phyloP scores from a whole-genome alignment of 148 eudicot genomes.

The Suaeda aralocaspica region DNA sequence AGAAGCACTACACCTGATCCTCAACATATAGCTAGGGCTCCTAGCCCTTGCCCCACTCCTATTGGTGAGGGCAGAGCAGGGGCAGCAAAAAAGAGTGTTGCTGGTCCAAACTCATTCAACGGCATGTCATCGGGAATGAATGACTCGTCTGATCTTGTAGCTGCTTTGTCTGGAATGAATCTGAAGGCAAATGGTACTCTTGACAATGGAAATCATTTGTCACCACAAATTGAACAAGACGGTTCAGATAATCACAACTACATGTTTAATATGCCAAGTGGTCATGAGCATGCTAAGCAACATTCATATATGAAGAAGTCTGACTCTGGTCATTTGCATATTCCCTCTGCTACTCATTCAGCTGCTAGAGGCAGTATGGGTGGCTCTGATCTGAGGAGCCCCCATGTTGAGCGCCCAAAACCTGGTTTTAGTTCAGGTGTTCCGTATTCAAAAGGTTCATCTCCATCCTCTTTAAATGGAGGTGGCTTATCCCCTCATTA shows the following conservation, averaged over 20 bases:
- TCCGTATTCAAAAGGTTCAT: conserved; percentile 49
- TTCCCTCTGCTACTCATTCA: conserved; percentile 39
- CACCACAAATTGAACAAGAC: conserved; percentile 45
- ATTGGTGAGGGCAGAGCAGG: conserved; percentile 76
- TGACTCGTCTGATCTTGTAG: conserved; percentile 52
- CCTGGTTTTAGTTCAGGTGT: conserved; percentile 41
- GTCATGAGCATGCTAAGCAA: conserved; percentile 46
- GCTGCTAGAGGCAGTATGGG: conserved; percentile 35
- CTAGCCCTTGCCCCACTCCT: conserved; percentile 91
- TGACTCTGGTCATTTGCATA: conserved; percentile 43
- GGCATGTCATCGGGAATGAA: conserved; percentile 44
- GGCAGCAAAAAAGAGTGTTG: conserved; percentile 49
- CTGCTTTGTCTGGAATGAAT: conserved; percentile 80
- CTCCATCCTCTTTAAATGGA: conserved; percentile 43
- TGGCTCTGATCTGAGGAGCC: conserved; percentile 40
- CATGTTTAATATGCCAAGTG: conserved; percentile 45
- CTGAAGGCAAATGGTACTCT: conserved; percentile 53
- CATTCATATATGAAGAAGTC: conserved; percentile 47
- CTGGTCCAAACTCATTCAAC: conserved; percentile 55
- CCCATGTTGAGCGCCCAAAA: conserved; percentile 46
- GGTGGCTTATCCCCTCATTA: conserved; percentile 49
- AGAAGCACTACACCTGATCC: conserved; percentile 96
- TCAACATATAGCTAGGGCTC: conserved; percentile 72
- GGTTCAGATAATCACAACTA: conserved; percentile 48
- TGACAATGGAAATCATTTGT: conserved; percentile 41